phyloP scores from a whole-genome alignment of 805 yeast genomes.

The Saccharomycopsis guyanensis region DNA sequence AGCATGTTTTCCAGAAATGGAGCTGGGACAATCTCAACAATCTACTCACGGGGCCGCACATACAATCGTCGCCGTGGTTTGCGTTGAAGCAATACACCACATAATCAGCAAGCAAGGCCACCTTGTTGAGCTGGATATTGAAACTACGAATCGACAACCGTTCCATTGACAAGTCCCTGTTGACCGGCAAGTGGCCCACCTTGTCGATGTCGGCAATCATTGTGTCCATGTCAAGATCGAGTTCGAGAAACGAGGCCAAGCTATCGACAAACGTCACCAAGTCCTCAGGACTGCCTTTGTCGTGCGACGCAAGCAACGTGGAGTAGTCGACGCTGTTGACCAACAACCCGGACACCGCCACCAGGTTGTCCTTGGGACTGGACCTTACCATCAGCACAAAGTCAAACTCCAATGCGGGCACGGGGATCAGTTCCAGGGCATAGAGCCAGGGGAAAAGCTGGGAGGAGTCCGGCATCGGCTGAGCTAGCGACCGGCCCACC shows the following conservation, averaged over 20 bases:
- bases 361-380: neutral
- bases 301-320: neutral
- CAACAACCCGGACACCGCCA: neutral
- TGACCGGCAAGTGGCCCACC: constrained; percentile 8
- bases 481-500: neutral
- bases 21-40: constrained; percentile 38
- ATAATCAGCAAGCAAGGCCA: constrained; percentile 66
- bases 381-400: constrained; percentile 5
- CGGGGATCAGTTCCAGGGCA: neutral
- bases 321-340: neutral
- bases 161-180: constrained; percentile 3
- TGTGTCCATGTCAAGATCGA: constrained; percentile 1
- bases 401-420: neutral
- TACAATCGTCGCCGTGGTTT: constrained; percentile 28
- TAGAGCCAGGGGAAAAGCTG: constrained; percentile 14
- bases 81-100: constrained; percentile 62
- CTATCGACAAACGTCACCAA: neutral
- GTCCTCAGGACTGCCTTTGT: neutral
- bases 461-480: constrained; percentile 3
- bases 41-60: constrained; percentile 33
- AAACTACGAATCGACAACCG: constrained; percentile 31
- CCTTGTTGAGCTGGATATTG: constrained; percentile 77
- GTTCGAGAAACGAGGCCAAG: neutral
- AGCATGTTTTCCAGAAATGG: constrained; percentile 21
- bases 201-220: neutral